Evolutionary conservation across 768 basidiomycete species (phyloP), one percentile per base, ranked within the genome.

Genomic region (Lentinula boryana): DNA sequence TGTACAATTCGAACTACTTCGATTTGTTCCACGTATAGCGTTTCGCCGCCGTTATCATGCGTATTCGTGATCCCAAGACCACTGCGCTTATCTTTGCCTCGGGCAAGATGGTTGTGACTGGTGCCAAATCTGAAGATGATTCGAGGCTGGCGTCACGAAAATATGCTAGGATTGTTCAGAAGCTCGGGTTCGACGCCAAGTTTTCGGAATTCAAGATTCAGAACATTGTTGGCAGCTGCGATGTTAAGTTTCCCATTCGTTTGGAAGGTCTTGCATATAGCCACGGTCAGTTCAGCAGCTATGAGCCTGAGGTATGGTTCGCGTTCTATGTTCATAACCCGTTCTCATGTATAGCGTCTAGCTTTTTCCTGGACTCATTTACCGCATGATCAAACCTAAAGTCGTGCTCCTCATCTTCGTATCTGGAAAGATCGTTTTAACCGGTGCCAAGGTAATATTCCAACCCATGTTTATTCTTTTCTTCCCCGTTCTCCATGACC

Each of bases 31-130:
- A 65, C 72, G 70, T 78, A 60, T 79, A 99, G 97, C 97, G 97
- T 89, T 99, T 99, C 80, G 97, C 96, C 68, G 97, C 97, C 63
- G 97, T 98, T 67, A 98, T 99, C 78, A 99, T 99, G 97, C 93
- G 97, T 75, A 98, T 99, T 71, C 95, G 97, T 67, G 97, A 98
- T 68, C 97, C 97, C 55, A 99, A 99, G 82, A 99, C 97, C 62
- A 99, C 97, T 56, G 97, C 96, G 23, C 86, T 99, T 67, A 98
- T 99, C 75, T 99, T 99, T 75, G 97, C 97, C 36, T 96, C 94
- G 61, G 97, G 97, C 71, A 99, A 98, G 85, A 98, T 99, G 93
- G 97, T 99, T 73, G 96, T 98, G 61, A 98, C 97, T 43, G 97
- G 97, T 71, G 97, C 97, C 52, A 99, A 98, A 82, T 94, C 92